These are phyloP conservation scores for Vachellia collinsii DNA, from an alignment of 306 rosid species.

Conservation along the genomic window DNA sequence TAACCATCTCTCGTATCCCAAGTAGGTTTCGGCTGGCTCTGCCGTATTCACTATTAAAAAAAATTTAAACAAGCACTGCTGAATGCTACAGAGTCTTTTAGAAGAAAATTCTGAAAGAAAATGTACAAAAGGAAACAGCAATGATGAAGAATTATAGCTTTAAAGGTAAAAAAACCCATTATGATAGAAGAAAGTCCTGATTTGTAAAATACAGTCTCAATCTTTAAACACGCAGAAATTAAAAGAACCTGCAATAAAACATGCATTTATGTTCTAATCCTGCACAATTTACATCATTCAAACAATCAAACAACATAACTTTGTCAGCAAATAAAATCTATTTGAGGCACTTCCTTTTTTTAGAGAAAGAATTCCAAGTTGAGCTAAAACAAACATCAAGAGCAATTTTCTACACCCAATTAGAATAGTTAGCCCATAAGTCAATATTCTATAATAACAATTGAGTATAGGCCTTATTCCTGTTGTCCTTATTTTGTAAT, in stretches of 20 bases:
- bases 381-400: background rate
- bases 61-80: background rate
- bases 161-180: background rate
- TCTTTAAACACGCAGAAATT: background rate
- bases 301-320: background rate
- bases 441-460: background rate
- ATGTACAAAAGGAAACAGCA: background rate
- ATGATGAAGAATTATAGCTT: background rate
- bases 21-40: conserved; percentile 48
- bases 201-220: conserved; percentile 2
- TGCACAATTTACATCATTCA: background rate
- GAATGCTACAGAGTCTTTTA: conserved; percentile 8
- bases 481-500: background rate
- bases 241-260: background rate
- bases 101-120: background rate
- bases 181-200: background rate
- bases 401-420: background rate
- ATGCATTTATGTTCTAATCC: background rate
- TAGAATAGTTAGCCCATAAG: background rate
- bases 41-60: conserved; percentile 33
- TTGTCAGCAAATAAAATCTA: background rate
- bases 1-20: conserved; percentile 81
- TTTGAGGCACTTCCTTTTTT: background rate
- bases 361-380: background rate
- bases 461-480: background rate